Base-by-base conservation (phyloP, 202 grass and related monocot species). In the Panicum hallii region DNA sequence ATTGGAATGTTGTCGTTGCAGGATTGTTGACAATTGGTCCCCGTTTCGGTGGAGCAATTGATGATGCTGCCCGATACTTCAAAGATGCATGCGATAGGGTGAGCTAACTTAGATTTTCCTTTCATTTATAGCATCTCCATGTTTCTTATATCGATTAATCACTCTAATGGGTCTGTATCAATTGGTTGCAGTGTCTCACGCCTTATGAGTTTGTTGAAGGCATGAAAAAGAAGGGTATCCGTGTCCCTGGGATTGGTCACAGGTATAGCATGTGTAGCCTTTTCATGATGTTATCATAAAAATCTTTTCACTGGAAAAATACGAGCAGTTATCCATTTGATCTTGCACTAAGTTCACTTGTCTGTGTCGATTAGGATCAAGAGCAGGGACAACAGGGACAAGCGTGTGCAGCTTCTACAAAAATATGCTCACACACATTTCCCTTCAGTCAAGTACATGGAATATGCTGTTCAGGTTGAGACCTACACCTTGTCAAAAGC, bases 201-300 rank as follows among this genome's bases (percentile, higher is more conserved):
- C 93, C 97, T 70, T 99, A 99, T 4, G 97, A 99, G 77, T 99
- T 96, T 87, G 97, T 99, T 72, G 97, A 99, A 90, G 86, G 88
- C 67, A 99, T 99, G 97, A 99, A 99, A 90, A 99, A 96, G 87
- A 99, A 99, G 86, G 97, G 97, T 38, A 96, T 99, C 74, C 93
- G 97, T 83, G 97, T 99, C 62, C 97, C 97, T 32, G 93, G 97
- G 15, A 99, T 99, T 71, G 96, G 96, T 58, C 96, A 99, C 88
- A 99, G 94, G 94, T 97, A 94, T 88, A n/a, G 41, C 49, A 48
- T 0, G 11, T 10, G 2, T 47, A 34, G 19, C 20, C 69, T 88
- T 91, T 49, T 34, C 63, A 58, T 57, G 30, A 52, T 84, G 65
- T 13, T 9, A 63, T 75, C 38, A 56, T 83, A 69, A 74, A 58